Percentiles rank a stretch among this genome's conserved stretches.
These are phyloP conservation scores for Warburgia ugandensis DNA, from an alignment of 164 flowering plant genomes.

Conservation along the genomic window DNA sequence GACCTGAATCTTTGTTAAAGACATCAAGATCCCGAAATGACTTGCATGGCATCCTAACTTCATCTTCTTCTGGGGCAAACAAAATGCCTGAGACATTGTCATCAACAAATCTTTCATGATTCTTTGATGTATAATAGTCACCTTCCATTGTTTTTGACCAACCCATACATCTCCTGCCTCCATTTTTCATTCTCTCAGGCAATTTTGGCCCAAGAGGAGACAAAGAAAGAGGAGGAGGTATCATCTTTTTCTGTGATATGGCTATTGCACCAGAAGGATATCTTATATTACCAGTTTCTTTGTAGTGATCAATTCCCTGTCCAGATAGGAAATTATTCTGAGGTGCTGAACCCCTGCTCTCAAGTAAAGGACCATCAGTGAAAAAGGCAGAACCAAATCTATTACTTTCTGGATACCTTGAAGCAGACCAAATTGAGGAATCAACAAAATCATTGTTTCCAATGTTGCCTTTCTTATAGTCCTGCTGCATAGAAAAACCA, in stretches of 20 bases:
- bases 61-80: slow-evolving; percentile 32
- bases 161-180: slow-evolving; percentile 16
- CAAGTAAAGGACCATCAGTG: slow-evolving; percentile 71
- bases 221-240: slow-evolving; percentile 46
- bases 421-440: slow-evolving; percentile 21
- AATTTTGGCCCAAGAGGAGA: slow-evolving; percentile 85
- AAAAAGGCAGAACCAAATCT: slow-evolving; percentile 23
- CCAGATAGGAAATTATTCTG: slow-evolving; percentile 20
- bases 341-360: slow-evolving; percentile 22
- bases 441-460: slow-evolving; percentile 22
- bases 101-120: slow-evolving; percentile 26
- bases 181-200: slow-evolving; percentile 36
- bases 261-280: slow-evolving; percentile 19
- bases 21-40: slow-evolving; percentile 37
- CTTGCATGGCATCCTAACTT: slow-evolving; percentile 19
- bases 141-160: slow-evolving; percentile 17
- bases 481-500: slow-evolving; percentile 21
- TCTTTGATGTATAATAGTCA: slow-evolving; percentile 20
- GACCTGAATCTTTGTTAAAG: slow-evolving; percentile 24
- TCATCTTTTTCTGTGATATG: slow-evolving; percentile 22
- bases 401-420: slow-evolving; percentile 21
- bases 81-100: slow-evolving; percentile 20
- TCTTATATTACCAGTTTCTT: slow-evolving; percentile 18
- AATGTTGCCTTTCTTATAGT: slow-evolving; percentile 53
- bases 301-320: slow-evolving; percentile 15